Percentiles rank a stretch among this genome's conserved stretches.
phyloP scores from a whole-genome alignment of 2,329 filamentous ascomycete genomes.

The Lachnellula cervina region DNA sequence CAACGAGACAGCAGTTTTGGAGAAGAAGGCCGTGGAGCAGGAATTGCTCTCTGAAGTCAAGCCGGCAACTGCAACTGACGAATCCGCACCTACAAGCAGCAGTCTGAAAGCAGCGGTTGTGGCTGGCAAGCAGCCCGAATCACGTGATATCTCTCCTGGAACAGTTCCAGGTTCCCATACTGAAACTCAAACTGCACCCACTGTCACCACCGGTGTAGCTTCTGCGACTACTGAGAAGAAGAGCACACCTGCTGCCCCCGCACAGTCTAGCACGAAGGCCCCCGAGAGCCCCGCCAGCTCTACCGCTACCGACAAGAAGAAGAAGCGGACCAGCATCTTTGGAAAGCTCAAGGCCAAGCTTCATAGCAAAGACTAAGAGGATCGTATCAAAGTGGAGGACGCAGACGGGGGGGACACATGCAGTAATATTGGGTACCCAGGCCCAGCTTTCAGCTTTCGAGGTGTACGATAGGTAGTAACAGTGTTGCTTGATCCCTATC shows the following conservation, averaged over 20 bases:
- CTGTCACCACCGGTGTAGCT: constrained; percentile 24
- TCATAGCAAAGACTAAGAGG: constrained; percentile 22
- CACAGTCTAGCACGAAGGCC: constrained; percentile 23
- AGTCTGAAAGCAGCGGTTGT: constrained; percentile 35
- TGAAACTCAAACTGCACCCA: constrained; percentile 19
- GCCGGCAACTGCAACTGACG: constrained; percentile 30
- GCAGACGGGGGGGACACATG: background rate
- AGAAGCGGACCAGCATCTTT: constrained; percentile 34
- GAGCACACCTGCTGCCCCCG: constrained; percentile 12
- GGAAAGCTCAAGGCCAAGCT: constrained; percentile 50
- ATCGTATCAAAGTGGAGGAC: background rate
- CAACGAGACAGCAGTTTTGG: constrained; percentile 62
- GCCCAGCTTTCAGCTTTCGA: constrained; percentile 4
- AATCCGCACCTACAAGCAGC: constrained; percentile 28
- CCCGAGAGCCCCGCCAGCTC: constrained; percentile 22
- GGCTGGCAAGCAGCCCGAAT: constrained; percentile 14
- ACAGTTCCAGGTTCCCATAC: constrained; percentile 27
- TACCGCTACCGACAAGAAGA: constrained; percentile 30
- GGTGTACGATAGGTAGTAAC: constrained; percentile 24
- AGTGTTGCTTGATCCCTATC: constrained; percentile 5
- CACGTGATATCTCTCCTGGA: constrained; percentile 29
- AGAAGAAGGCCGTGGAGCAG: constrained; percentile 70
- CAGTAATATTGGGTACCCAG: constrained; percentile 10
- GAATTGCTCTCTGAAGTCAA: constrained; percentile 66
- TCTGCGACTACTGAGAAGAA: constrained; percentile 19